Evolutionary conservation across 106 monocot genomes (phyloP), one percentile per base, ranked within the genome.

Genomic region (Dioscorea dumetorum): DNA sequence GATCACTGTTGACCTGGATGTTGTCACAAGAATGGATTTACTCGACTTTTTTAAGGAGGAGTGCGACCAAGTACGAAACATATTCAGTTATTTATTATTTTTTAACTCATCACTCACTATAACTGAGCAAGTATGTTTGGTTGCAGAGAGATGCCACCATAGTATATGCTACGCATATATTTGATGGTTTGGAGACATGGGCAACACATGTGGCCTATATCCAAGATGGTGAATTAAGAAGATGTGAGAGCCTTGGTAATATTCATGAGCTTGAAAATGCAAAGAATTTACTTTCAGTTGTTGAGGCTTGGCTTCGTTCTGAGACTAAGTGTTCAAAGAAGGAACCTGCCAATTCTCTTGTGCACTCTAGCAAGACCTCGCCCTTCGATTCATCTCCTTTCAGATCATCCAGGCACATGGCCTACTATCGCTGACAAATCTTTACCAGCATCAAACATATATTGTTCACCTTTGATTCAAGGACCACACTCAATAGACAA

Each of bases 81-180:
- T 49, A 51, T 51, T 12, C 10, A 50, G 16, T 2, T 50, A 18
- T 63, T 21, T 19, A 49, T 20, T 2, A 20, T 21, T 17, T 15
- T 68, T 49, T 4, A 61, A 19, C 23, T 60, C 35, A 41, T 61
- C n/a, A 48, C 12, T 51, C 13, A 54, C 13, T 12, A 22, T 71
- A 33, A 33, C 50, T n/a, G 12, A 70, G 18, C 21, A 53, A 12
- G 3, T 56, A 13, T 15, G 10, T 57, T 34, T 50, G 20, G 48
- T 75, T n/a, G 22, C 73, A 97, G 97, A 97, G 97, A 80, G 97
- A 84, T 64, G 97, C 91, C 2, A 92, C 82, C 15, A 89, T 97
- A 31, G 97, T 92, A 11, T 97, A 97, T 65, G 88, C 91, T 23
- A 97, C 97, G n/a, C 97, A 97, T 68, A 97, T 97, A 72, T 97